These are phyloP conservation scores for Pichia sorboxylosa DNA, from an alignment of 1,139 yeast genomes.

Conservation along the genomic window DNA sequence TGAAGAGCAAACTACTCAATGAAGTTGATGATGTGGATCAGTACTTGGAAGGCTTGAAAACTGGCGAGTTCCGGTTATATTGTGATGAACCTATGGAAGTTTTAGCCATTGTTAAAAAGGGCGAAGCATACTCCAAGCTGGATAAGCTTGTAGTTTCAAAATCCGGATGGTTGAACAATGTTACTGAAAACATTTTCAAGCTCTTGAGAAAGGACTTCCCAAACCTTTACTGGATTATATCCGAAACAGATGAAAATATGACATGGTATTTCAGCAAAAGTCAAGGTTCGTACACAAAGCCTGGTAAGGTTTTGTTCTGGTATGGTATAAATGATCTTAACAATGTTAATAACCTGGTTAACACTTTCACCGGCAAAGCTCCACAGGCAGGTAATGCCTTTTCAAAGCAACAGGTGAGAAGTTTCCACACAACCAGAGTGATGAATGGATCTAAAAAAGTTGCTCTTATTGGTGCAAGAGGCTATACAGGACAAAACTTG, in stretches of 20 bases:
- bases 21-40: conserved; percentile 57
- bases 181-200: conserved; percentile 85
- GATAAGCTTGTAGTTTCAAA: conserved; percentile 83
- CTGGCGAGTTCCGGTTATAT: conserved; percentile 56
- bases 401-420: conserved; percentile 21
- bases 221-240: conserved; percentile 75
- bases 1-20: conserved; percentile 9
- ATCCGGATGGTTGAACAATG: conserved; percentile 95
- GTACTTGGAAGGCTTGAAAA: conserved; percentile 63
- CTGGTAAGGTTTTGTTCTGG: conserved; percentile 91
- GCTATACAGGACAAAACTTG: conserved; percentile 90
- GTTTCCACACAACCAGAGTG: conserved; percentile 24
- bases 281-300: conserved; percentile 85
- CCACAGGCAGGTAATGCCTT: conserved; percentile 15
- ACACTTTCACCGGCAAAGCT: conserved; percentile 35
- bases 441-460: conserved; percentile 38
- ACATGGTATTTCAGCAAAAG: conserved; percentile 89
- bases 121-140: conserved; percentile 47
- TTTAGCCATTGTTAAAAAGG: conserved; percentile 60
- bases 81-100: conserved; percentile 96
- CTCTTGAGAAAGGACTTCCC: conserved; percentile 67
- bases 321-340: conserved; percentile 66
- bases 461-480: conserved; percentile 96
- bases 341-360: conserved; percentile 54
- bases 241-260: conserved; percentile 83